A percentile compares a stretch with the other conserved stretches of the same genome.
phyloP scores from a whole-genome alignment of 768 basidiomycete species.

The Sporobolomyces pararoseus region DNA sequence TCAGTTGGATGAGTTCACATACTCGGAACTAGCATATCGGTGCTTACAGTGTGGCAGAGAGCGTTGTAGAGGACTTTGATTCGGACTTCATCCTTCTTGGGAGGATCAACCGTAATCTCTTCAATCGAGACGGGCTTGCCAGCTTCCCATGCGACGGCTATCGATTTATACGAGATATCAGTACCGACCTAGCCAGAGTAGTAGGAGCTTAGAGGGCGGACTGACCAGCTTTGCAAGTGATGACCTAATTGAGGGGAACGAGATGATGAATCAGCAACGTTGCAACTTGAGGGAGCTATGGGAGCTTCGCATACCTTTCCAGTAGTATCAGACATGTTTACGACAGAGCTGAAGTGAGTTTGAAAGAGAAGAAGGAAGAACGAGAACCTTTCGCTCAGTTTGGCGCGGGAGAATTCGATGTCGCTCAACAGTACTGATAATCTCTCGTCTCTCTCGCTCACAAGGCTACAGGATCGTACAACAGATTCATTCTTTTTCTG shows the following conservation, averaged over 20 bases:
- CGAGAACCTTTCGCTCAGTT: too few species aligned
- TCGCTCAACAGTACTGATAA: background rate
- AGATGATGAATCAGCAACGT: background rate
- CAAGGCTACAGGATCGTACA: too few species aligned
- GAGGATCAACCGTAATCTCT: conserved; percentile 89
- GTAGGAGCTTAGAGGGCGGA: too few species aligned
- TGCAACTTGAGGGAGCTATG: too few species aligned
- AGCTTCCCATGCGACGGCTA: conserved; percentile 82
- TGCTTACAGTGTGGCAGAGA: conserved; percentile 82
- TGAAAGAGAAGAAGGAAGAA: background rate
- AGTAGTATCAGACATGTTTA: conserved; percentile 33
- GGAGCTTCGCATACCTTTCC: conserved; percentile 24
- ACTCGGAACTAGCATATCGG: too few species aligned
- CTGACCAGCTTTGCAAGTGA: conserved; percentile 42
- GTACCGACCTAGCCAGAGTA: background rate
- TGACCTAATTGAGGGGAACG: conserved; percentile 17
- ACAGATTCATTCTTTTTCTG: too few species aligned
- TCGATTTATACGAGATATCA: background rate
- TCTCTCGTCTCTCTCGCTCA: background rate
- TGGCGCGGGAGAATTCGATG: too few species aligned
- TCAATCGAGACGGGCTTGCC: conserved; percentile 80
- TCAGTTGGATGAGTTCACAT: too few species aligned
- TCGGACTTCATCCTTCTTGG: conserved; percentile 82
- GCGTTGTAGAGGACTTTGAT: conserved; percentile 90
- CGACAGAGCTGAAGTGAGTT: background rate